These are phyloP conservation scores for Ophiostoma triangulosporum DNA, from an alignment of 2,329 filamentous ascomycete species.

Conservation along the genomic window DNA sequence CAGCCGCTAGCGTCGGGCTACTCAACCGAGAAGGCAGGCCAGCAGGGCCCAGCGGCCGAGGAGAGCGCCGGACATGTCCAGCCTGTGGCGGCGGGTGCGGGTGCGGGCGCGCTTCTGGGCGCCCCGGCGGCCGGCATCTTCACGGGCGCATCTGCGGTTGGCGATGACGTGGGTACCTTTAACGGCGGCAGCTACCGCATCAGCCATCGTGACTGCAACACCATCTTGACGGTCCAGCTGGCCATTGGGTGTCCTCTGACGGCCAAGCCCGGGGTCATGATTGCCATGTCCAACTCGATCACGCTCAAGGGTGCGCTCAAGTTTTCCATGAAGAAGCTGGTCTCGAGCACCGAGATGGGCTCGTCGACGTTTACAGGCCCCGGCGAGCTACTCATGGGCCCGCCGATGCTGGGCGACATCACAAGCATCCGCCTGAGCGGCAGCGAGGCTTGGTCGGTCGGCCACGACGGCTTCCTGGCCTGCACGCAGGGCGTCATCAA, in stretches of 20 bases:
- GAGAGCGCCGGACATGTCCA: slow-evolving; percentile 10
- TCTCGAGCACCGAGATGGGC: slow-evolving; percentile 66
- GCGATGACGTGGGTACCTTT: slow-evolving; percentile 89
- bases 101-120: slow-evolving; percentile 22
- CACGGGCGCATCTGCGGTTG: slow-evolving; percentile 44
- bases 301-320: slow-evolving; percentile 72
- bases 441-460: slow-evolving; percentile 66
- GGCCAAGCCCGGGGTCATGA: slow-evolving; percentile 79
- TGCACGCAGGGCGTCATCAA: slow-evolving; percentile 78
- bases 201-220: slow-evolving; percentile 83
- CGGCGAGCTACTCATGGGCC: slow-evolving; percentile 77
- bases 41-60: background rate
- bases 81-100: slow-evolving; percentile 18
- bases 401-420: slow-evolving; percentile 70
- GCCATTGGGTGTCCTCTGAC: slow-evolving; percentile 76
- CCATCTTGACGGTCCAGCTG: slow-evolving; percentile 75
- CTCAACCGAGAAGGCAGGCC: slow-evolving; percentile 20
- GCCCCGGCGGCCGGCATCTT: slow-evolving; percentile 42
- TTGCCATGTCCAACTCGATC: slow-evolving; percentile 84
- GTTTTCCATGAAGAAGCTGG: slow-evolving; percentile 83
- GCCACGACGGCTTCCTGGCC: slow-evolving; percentile 75
- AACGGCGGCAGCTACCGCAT: slow-evolving; percentile 92
- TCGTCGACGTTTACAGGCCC: slow-evolving; percentile 76
- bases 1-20: slow-evolving; percentile 11
- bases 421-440: slow-evolving; percentile 64